A percentile compares a stretch with the other conserved stretches of the same genome.
phyloP scores from a whole-genome alignment of 306 rosid species.

The Begonia peltatifolia region DNA sequence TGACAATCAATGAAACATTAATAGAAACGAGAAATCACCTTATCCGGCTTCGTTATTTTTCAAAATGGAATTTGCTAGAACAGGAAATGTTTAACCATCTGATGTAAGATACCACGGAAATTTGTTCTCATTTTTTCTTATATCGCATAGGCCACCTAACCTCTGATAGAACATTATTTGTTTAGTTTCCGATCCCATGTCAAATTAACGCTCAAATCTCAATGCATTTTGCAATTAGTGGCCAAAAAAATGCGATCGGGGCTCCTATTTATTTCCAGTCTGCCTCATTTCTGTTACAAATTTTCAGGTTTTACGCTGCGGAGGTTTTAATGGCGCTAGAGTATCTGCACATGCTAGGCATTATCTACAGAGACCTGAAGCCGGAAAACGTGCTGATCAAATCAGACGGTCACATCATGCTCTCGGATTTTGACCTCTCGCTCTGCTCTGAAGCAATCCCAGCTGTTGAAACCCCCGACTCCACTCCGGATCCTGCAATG shows the following conservation, averaged over 20 bases:
- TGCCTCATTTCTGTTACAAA: neutral
- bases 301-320: slow-evolving; percentile 79
- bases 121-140: neutral
- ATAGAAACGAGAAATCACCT: slow-evolving; percentile 4
- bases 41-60: neutral
- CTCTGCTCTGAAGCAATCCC: slow-evolving; percentile 72
- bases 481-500: slow-evolving; percentile 15
- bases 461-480: slow-evolving; percentile 61
- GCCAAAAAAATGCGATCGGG: neutral
- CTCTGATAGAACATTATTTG: neutral
- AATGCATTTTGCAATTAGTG: neutral
- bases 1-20: slow-evolving; percentile 2
- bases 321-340: slow-evolving; percentile 91
- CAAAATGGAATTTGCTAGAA: slow-evolving; percentile 6
- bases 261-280: neutral
- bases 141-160: too few species aligned
- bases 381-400: slow-evolving; percentile 92
- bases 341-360: slow-evolving; percentile 96
- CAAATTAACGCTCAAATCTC: too few species aligned
- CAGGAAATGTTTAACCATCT: slow-evolving; percentile 10
- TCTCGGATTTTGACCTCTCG: slow-evolving; percentile 89
- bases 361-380: slow-evolving; percentile 86
- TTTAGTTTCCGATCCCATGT: slow-evolving; percentile 6
- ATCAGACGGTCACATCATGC: slow-evolving; percentile 99
- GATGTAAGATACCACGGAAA: slow-evolving; percentile 1